phyloP scores from a whole-genome alignment of 306 rosid species.

The Delonix regia region DNA sequence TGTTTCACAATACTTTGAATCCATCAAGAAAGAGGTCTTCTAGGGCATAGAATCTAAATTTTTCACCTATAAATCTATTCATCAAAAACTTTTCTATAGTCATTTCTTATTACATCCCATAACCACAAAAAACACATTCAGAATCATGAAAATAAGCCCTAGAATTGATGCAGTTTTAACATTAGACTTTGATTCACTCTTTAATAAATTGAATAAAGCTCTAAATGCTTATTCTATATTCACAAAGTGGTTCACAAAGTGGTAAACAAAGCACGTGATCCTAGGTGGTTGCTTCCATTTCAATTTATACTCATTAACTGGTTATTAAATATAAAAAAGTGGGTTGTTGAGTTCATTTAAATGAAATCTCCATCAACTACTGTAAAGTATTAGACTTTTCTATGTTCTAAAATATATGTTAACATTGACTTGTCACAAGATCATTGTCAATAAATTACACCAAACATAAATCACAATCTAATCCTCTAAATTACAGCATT shows the following conservation, averaged over 20 bases:
- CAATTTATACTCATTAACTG: not conserved
- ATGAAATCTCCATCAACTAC: not conserved
- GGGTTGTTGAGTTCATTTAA: not conserved
- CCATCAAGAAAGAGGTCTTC: not conserved
- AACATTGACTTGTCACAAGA: not conserved
- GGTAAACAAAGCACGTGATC: not conserved
- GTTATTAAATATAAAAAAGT: not conserved
- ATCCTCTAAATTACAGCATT: constrained; percentile 3
- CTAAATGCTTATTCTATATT: not conserved
- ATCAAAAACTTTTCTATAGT: not conserved
- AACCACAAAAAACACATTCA: not conserved
- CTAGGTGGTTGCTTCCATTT: not conserved
- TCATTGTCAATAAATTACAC: not conserved
- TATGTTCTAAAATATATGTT: not conserved
- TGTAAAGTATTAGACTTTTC: not conserved
- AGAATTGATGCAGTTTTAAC: not conserved
- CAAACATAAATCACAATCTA: not conserved
- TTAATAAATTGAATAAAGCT: not conserved
- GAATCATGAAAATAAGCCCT: not conserved
- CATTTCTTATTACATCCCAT: not conserved
- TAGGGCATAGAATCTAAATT: not conserved
- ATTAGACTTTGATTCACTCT: not conserved
- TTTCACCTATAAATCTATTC: not conserved
- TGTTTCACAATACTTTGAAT: not conserved
- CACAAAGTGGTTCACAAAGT: no score